A percentile compares a stretch with the other conserved stretches of the same genome.
Evolutionary conservation across 176 grass and related monocot species (phyloP).

Genomic region (Tillandsia leiboldiana): DNA sequence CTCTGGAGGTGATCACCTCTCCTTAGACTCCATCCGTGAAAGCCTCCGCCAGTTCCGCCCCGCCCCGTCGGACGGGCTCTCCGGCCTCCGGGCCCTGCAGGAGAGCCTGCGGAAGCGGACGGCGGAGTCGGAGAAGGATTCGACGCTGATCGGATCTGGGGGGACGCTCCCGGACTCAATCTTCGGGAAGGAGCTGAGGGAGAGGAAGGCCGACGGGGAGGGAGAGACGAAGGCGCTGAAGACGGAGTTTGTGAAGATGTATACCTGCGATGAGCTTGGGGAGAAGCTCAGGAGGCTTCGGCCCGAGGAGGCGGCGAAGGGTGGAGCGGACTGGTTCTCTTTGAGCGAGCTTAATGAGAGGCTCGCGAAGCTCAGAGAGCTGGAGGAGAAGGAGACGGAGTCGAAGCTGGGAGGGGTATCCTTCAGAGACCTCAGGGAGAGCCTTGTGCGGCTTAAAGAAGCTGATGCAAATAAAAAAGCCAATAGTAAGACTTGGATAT

Average conservation of each 20-base stretch:
- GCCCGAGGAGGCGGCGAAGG: constrained; percentile 35
- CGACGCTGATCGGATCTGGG: neutral
- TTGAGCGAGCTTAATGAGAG: constrained; percentile 61
- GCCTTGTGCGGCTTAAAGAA: neutral
- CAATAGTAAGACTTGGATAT: neutral
- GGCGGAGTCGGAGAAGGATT: neutral
- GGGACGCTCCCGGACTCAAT: neutral
- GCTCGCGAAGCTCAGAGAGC: constrained; percentile 43
- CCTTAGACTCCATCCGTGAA: neutral
- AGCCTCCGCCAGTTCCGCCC: constrained; percentile 10
- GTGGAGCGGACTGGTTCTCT: constrained; percentile 48
- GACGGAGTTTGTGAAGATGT: constrained; percentile 28
- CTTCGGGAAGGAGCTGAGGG: constrained; percentile 26
- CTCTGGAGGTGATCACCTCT: neutral
- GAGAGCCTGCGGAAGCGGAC: constrained; percentile 6
- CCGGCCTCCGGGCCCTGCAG: neutral
- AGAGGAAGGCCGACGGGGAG: constrained; percentile 3
- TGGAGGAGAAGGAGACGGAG: constrained; percentile 34
- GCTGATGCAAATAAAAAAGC: neutral
- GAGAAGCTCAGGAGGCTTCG: constrained; percentile 47
- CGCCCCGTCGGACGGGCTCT: neutral
- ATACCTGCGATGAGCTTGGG: constrained; percentile 54
- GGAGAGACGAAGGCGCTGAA: neutral
- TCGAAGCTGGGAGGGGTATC: neutral
- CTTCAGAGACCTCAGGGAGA: neutral